Percentiles rank a stretch among this genome's conserved stretches.
phyloP scores from a whole-genome alignment of 257 asterid species.

The Jacaranda mimosifolia region DNA sequence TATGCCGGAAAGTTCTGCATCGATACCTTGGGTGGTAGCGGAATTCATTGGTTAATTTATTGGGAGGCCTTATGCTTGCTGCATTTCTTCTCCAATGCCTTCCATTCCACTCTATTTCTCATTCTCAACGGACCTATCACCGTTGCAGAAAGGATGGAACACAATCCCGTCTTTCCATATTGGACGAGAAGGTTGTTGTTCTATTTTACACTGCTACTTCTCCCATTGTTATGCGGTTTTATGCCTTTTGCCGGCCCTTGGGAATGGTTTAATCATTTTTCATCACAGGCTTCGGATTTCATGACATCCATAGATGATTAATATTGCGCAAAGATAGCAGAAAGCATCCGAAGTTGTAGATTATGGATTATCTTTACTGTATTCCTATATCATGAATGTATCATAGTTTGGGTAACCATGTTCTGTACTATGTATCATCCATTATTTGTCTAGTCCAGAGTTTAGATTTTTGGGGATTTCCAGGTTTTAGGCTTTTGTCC shows the following conservation, averaged over 20 bases:
- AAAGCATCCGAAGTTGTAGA: conserved; percentile 6
- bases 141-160: conserved; percentile 44
- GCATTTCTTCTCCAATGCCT: conserved; percentile 70
- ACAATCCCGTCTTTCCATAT: conserved; percentile 47
- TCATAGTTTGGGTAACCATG: conserved; percentile 7
- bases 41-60: conserved; percentile 65
- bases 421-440: background rate
- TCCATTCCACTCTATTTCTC: conserved; percentile 54
- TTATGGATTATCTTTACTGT: conserved; percentile 1
- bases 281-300: conserved; percentile 33
- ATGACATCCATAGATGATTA: conserved; percentile 44
- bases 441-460: conserved; percentile 2
- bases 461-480: conserved; percentile 1
- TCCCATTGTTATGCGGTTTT: conserved; percentile 82
- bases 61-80: conserved; percentile 76
- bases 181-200: conserved; percentile 65
- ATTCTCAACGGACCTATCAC: conserved; percentile 73
- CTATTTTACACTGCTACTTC: conserved; percentile 49
- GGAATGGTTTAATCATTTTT: conserved; percentile 81
- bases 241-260: conserved; percentile 81
- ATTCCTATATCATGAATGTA: conserved; percentile 13
- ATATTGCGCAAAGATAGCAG: background rate
- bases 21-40: conserved; percentile 86
- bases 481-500: background rate
- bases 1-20: conserved; percentile 80